These are phyloP conservation scores for Diaporthe eres DNA, from an alignment of 2,329 filamentous ascomycete species.

Conservation along the genomic window DNA sequence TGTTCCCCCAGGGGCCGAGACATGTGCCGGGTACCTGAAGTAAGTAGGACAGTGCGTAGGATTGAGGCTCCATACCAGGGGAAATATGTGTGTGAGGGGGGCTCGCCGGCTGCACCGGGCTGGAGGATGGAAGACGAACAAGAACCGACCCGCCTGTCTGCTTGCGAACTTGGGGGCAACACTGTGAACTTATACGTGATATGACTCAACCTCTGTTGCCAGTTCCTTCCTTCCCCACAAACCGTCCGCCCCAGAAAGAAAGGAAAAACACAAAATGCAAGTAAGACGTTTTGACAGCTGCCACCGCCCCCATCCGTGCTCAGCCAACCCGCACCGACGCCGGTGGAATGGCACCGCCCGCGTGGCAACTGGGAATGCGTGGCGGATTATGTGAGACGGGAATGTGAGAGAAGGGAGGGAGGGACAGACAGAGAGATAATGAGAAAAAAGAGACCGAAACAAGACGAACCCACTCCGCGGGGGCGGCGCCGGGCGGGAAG, in stretches of 20 bases:
- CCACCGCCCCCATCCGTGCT: not conserved
- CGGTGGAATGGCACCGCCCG: not conserved
- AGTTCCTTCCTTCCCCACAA: not conserved
- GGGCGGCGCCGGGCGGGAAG: not conserved
- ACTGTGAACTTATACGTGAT: not conserved
- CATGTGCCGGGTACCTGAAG: not conserved
- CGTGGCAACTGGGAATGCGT: not conserved
- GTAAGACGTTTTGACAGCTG: constrained; percentile 15
- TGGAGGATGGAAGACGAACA: not conserved
- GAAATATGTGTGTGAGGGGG: not conserved
- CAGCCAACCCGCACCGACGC: not conserved
- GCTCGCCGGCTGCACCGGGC: not conserved
- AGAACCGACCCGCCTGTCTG: not conserved
- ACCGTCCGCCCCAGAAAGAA: too few relatives aligned
- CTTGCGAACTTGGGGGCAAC: not conserved
- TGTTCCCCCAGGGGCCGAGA: not conserved
- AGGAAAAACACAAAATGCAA: not conserved
- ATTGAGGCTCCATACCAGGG: constrained; percentile 1
- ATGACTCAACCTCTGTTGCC: not conserved
- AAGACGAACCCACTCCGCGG: not conserved
- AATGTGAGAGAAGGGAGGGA: not conserved
- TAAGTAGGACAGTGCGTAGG: not conserved
- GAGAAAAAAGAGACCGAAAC: not conserved
- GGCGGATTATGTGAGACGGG: constrained; percentile 34
- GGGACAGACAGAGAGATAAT: not conserved